Evolutionary conservation across 768 basidiomycete species (phyloP).

Genomic region (Pisolithus tinctorius): DNA sequence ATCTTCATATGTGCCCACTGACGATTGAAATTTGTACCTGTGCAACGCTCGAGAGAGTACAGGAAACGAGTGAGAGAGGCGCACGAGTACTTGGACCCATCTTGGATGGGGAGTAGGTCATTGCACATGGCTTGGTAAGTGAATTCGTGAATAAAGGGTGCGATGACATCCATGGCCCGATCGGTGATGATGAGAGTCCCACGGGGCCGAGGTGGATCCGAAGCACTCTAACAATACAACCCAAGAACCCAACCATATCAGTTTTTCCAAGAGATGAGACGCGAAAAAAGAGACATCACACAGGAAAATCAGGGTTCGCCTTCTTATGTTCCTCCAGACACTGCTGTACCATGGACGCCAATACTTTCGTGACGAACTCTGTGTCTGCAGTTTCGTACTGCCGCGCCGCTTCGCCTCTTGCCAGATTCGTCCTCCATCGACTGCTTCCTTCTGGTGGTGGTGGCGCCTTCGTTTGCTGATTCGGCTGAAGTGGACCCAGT

Average conservation of each 20-base stretch:
- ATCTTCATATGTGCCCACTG: conserved; percentile 79
- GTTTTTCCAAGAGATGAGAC: not conserved
- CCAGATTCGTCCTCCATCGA: conserved; percentile 79
- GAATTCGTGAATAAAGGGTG: conserved; percentile 93
- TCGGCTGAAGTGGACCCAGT: conserved; percentile 74
- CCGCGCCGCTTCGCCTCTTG: conserved; percentile 62
- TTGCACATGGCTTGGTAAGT: conserved; percentile 99
- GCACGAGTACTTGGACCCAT: conserved; percentile 82
- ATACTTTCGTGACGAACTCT: conserved; percentile 71
- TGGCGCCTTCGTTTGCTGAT: conserved; percentile 56
- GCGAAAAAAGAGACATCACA: conserved; percentile 32
- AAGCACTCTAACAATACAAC: conserved; percentile 36
- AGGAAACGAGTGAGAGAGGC: conserved; percentile 27
- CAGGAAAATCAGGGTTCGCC: conserved; percentile 80
- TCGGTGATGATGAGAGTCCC: conserved; percentile 89
- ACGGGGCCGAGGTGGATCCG: conserved; percentile 57
- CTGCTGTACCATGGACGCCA: conserved; percentile 81
- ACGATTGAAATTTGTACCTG: conserved; percentile 93
- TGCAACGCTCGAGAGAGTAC: not conserved
- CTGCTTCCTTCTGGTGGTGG: conserved; percentile 56
- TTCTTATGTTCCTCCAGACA: conserved; percentile 85
- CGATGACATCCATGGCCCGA: conserved; percentile 89
- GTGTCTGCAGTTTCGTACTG: conserved; percentile 63
- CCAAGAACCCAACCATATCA: not conserved
- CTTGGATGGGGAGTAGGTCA: conserved; percentile 83